Evolutionary conservation across 1,139 yeast genomes (phyloP), one percentile per base, ranked within the genome.

Genomic region (Meyerozyma carpophila): DNA sequence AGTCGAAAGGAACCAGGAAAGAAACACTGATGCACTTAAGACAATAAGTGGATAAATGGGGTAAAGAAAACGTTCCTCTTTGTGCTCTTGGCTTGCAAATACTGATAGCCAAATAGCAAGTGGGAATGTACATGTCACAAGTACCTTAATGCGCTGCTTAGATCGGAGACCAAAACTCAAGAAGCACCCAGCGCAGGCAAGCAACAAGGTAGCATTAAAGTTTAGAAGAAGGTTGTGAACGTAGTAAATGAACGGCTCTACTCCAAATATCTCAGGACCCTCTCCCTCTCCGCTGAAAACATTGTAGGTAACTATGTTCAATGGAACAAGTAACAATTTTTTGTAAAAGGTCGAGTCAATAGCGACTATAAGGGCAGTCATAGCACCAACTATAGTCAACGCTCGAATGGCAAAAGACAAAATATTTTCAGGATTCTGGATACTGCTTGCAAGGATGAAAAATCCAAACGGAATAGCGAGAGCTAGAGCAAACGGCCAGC

Each of bases 261-360:
- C 77, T 13, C 98, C 98, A 63, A 90, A 91, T 29, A 91, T 89
- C 49, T 88, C 85, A 0, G 98, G 98, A 0, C 98, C 98, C 41
- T 73, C 75, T 10, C 82, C 87, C 53, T 73, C 76, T 0, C 89
- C 81, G 38, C 84, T 76, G 42, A 90, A 66, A 2, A 91, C 96
- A 57, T 91, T 91, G 62, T 91, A 93, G 34, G 81, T 63, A 3
- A 91, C 84, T 51, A 90, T 91, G 57, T 91, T 91, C 52, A 82
- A 68, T 0, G 97, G 94, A 2, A 91, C 95, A 28, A 86, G 71
- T 6, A 79, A 75, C 8, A 79, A 57, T 44, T 73, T 75, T n/a
- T 77, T 70, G 59, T 88, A 91, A 47, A 81, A 79, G n/a, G 65
- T 54, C 1, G 84, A 78, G 61, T 91, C 97, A 39, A 85, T 62